Conservation (phyloP, 2,329 filamentous ascomycete species). For the Penicillium digitatum region DNA sequence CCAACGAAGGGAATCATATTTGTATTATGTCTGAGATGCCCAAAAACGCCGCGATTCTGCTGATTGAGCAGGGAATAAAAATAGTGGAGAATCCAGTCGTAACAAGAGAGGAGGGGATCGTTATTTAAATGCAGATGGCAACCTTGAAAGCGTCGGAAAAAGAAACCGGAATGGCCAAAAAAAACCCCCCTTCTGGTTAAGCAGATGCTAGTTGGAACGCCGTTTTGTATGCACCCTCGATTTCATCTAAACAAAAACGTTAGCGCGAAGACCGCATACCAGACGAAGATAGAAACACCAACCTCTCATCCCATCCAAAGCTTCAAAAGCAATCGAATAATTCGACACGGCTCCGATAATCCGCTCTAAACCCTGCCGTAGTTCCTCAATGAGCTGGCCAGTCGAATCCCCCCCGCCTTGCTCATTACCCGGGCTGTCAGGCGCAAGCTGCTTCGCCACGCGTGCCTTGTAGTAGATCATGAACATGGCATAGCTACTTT, state of each 20-base stretch:
- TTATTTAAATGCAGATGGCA: background rate
- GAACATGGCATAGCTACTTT: slow-evolving; percentile 46
- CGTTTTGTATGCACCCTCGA: slow-evolving; percentile 42
- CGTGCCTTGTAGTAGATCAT: slow-evolving; percentile 46
- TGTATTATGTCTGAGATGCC: background rate
- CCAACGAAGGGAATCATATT: background rate
- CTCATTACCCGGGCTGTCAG: slow-evolving; percentile 22
- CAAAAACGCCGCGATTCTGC: background rate
- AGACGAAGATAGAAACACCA: slow-evolving; percentile 5
- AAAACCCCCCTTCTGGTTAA: slow-evolving; percentile 16
- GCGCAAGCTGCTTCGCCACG: slow-evolving; percentile 33
- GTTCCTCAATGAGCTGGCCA: slow-evolving; percentile 35
- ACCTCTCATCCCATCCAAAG: slow-evolving; percentile 46
- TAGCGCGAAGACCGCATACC: background rate
- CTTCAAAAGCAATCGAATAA: slow-evolving; percentile 43
- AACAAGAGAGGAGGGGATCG: background rate
- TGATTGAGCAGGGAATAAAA: background rate
- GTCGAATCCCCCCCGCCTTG: slow-evolving; percentile 22
- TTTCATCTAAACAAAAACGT: slow-evolving; percentile 36
- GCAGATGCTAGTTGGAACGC: slow-evolving; percentile 31
- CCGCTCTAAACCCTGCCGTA: slow-evolving; percentile 37
- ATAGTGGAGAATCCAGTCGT: slow-evolving; percentile 1
- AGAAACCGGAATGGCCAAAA: slow-evolving; percentile 1
- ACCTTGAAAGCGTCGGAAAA: slow-evolving; percentile 4
- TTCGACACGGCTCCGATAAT: slow-evolving; percentile 39